Base-by-base conservation (phyloP, 106 monocot genomes). In the Acorus calamus region DNA sequence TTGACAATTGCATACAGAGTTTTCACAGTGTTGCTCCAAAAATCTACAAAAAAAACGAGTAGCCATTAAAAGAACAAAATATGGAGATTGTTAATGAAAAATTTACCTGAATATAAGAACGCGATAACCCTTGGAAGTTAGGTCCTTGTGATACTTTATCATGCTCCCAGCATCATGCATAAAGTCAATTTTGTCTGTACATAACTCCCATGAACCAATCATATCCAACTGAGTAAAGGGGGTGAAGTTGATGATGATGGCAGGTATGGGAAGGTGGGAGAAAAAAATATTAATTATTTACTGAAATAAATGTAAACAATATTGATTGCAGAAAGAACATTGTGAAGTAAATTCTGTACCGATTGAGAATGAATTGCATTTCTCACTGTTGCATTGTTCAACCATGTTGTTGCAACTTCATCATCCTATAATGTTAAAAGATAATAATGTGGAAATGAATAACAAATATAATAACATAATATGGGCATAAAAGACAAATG, bases 81-180 rank as follows among this genome's bases (percentile, higher is more conserved):
- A 28, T 28, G 28, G 8, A 9, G 41, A 28, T 46, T 66, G 14
- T 10, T 5, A n/a, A 54, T 55, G 66, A 67, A 12, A 57, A 51
- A 0, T 11, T 2, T 71, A 93, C 94, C 94, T 94, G 64, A 71
- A 94, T 57, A 94, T 87, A 14, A 94, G 72, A 55, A 75, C 86
- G 69, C 80, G 86, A 56, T 94, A 94, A 53, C 83, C 89, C 50
- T 69, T 58, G 2, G 52, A 7, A 45, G 82, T 90, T 11, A 90
- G 84, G 59, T 90, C 80, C 66, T 65, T 87, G 73, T 94, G 94
- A 74, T 89, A 94, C 51, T 70, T 70, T 14, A 94, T 94, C 89
- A 89, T 90, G 68, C 89, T 87, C 63, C 94, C 89, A 76, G 87
- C 79, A 78, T 94, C 89, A 63, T 90, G 89, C 66, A 55, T 0